phyloP scores from a whole-genome alignment of 2,329 filamentous ascomycete genomes.

The Microsporum audouinii region DNA sequence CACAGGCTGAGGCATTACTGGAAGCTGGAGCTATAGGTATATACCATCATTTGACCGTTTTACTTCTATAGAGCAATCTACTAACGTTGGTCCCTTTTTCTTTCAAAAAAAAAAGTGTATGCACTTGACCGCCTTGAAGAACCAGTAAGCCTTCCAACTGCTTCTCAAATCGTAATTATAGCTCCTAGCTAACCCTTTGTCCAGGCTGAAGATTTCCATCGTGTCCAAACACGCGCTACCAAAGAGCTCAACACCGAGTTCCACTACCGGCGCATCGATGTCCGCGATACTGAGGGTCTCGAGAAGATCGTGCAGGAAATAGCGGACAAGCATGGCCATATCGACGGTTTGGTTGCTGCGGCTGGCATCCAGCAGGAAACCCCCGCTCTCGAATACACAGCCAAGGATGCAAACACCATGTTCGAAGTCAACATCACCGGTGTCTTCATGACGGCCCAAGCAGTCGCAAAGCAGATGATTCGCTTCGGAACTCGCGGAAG shows the following conservation, averaged over 20 bases:
- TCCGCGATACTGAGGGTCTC: slow-evolving; percentile 57
- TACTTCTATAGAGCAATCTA: neutral
- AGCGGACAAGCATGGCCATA: slow-evolving; percentile 54
- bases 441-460: slow-evolving; percentile 52
- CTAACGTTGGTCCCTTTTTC: neutral
- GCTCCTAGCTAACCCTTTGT: neutral
- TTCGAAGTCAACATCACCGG: slow-evolving; percentile 52
- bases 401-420: slow-evolving; percentile 51
- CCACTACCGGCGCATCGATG: slow-evolving; percentile 68
- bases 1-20: slow-evolving; percentile 59
- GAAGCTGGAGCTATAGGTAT: slow-evolving; percentile 57
- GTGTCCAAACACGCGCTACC: slow-evolving; percentile 51
- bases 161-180: neutral
- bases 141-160: slow-evolving; percentile 11
- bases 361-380: slow-evolving; percentile 70
- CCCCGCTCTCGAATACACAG: slow-evolving; percentile 64
- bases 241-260: slow-evolving; percentile 56
- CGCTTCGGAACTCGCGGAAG: slow-evolving; percentile 45
- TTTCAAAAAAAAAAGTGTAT: slow-evolving; percentile 24
- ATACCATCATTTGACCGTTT: slow-evolving; percentile 5
- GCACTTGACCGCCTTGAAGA: slow-evolving; percentile 24
- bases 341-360: slow-evolving; percentile 69
- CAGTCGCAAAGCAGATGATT: slow-evolving; percentile 44
- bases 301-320: slow-evolving; percentile 59
- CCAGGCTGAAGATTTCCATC: slow-evolving; percentile 49